Evolutionary conservation across 2,329 filamentous ascomycete genomes (phyloP), one percentile per base, ranked within the genome.

Genomic region (Claviceps maximensis): DNA sequence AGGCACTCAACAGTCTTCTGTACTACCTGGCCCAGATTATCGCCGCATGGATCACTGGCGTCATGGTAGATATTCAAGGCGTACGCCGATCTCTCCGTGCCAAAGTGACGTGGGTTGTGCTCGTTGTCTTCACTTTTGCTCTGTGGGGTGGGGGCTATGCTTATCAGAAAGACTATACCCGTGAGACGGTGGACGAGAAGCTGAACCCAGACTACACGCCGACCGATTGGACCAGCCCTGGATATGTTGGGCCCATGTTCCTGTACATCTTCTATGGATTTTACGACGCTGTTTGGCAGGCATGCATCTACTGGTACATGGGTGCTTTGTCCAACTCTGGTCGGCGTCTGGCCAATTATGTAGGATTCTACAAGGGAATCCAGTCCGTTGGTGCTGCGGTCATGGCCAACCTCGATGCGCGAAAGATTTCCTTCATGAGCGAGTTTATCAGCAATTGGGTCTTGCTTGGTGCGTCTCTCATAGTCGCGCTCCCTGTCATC

Each of bases 221-320:
- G 4, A 44, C 70, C 49, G 87, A 93, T 67, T 93, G 86, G 83
- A 76, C 73, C 2, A 74, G 81, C 53, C 69, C 74, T 29, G 80
- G 80, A 52, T 57, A 67, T 64, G 75, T 84, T 54, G 88, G 85
- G 0, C 86, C 87, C 13, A 87, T 95, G 80, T 88, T 95, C 67
- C 71, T 95, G 51, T 94, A 89, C 73, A 87, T 95, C 62, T 90
- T 90, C 69, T 94, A 93, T 66, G 89, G 89, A 42, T 84, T 93
- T 68, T 93, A 84, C 61, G 91, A 96, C 66, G 88, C 90, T 45
- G 80, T 83, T 52, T 96, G 89, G 84, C 91, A 97, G 73, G 91
- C 89, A 0, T 83, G 76, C 62, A 83, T 90, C 49, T 96, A 97
- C 75, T 96, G 90, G 90, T 90, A 86, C 73, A 95, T 97, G 86